Evolutionary conservation across 148 eudicot species (phyloP), one percentile per base, ranked within the genome.

Genomic region (Vaccinium macrocarpon): DNA sequence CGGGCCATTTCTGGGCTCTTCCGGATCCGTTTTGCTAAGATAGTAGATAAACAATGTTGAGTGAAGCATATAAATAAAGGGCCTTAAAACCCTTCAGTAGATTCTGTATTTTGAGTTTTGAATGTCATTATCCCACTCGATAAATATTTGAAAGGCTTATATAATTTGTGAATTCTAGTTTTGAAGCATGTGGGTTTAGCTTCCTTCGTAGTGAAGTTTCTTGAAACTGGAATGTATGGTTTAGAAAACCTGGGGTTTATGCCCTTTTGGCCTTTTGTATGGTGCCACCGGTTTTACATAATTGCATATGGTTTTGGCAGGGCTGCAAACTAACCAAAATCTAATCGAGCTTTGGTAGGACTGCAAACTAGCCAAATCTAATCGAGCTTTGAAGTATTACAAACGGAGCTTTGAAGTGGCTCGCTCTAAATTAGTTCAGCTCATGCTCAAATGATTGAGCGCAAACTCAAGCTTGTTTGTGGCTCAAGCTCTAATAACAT

Each of bases 341-440:
- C 42, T 38, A 38, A 38, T 2, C 42, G 42, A 38, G 42, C 42
- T 38, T 38, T 38, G 42, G 32, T 32, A 38, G 42, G 42, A 0
- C 4, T 38, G 42, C 42, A 38, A 38, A 38, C 42, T 38, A 38
- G 42, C 42, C 42, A 38, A 38, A 38, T 38, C 42, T 38, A 2
- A 38, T 38, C 42, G 42, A 38, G 42, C 42, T 38, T 38, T 38
- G 42, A 38, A 38, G 42, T 38, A 38, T 38, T 38, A 2, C 42
- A 38, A 38, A 38, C 42, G 5, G 42, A 38, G 42, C 42, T 38
- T 38, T 38, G 42, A 38, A 38, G 42, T 38, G 42, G 42, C 42
- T 38, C 42, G 5, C 42, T 38, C 42, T 2, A 94, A 2, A 92
- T 38, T 38, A 56, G 61, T 56, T 56, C 5, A 16, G 8, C 61